These are phyloP conservation scores for Teunomyces stri DNA, from an alignment of 805 yeast genomes.

Conservation along the genomic window DNA sequence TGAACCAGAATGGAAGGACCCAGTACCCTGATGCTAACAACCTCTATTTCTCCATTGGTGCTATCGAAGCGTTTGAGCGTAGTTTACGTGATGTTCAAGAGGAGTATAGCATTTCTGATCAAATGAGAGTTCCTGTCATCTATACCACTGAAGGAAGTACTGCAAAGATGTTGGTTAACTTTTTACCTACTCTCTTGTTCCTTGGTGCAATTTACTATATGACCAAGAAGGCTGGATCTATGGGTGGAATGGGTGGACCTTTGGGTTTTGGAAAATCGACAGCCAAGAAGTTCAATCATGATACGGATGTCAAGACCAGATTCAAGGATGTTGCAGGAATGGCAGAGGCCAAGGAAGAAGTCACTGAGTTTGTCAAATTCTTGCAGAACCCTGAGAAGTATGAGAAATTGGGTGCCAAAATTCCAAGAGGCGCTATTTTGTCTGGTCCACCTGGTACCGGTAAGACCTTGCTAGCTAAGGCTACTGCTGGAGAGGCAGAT, in stretches of 20 bases:
- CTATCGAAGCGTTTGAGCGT: slow-evolving; percentile 83
- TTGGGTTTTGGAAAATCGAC: slow-evolving; percentile 85
- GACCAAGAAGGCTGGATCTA: slow-evolving; percentile 62
- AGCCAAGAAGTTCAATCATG: slow-evolving; percentile 89
- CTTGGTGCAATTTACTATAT: slow-evolving; percentile 87
- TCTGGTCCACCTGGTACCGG: slow-evolving; percentile 99
- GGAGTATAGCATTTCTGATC: slow-evolving; percentile 57
- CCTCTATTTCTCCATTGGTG: slow-evolving; percentile 74
- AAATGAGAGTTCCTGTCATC: slow-evolving; percentile 74
- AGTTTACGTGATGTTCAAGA: slow-evolving; percentile 74
- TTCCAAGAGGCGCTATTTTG: slow-evolving; percentile 96
- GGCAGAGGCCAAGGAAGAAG: slow-evolving; percentile 94
- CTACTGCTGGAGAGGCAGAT: slow-evolving; percentile 99
- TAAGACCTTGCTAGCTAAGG: slow-evolving; percentile 93
- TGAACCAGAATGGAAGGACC: slow-evolving; percentile 60
- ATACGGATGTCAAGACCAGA: slow-evolving; percentile 82
- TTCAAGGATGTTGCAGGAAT: slow-evolving; percentile 97
- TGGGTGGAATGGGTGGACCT: slow-evolving; percentile 79
- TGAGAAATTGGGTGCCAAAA: slow-evolving; percentile 92
- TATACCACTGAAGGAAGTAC: slow-evolving; percentile 72
- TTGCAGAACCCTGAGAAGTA: slow-evolving; percentile 87
- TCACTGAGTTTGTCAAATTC: slow-evolving; percentile 95
- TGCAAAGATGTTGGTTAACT: slow-evolving; percentile 61
- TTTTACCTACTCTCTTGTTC: slow-evolving; percentile 84
- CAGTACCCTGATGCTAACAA: slow-evolving; percentile 35